Conservation (phyloP, 257 asterid genomes). For the Gentiana straminea region DNA sequence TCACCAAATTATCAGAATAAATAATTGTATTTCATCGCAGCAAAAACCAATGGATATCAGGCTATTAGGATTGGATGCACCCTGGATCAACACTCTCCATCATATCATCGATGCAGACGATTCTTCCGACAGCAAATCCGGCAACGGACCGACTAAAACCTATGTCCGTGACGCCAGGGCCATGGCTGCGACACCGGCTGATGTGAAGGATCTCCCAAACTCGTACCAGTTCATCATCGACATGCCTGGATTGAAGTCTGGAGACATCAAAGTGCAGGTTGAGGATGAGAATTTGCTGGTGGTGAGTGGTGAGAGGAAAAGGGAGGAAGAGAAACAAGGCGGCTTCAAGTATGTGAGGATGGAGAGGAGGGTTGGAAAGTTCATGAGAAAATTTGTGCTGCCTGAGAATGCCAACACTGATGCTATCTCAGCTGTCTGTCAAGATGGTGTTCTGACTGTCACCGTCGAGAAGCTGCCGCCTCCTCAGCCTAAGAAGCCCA, state of each 20-base stretch:
- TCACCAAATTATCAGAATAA: no score
- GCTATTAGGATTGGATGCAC: not conserved
- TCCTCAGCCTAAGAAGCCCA: conserved; percentile 80
- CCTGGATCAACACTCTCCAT: not conserved
- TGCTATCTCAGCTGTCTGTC: conserved; percentile 51
- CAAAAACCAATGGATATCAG: conserved; percentile 1
- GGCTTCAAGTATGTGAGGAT: conserved; percentile 49
- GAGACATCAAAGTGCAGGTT: conserved; percentile 62
- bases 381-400: conserved; percentile 66
- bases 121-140: conserved; percentile 16
- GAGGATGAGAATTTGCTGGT: conserved; percentile 52
- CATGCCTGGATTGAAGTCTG: conserved; percentile 73
- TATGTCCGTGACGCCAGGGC: conserved; percentile 70
- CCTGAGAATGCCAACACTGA: conserved; percentile 69
- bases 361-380: conserved; percentile 67
- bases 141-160: conserved; percentile 35
- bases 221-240: conserved; percentile 54
- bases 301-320: conserved; percentile 57
- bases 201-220: conserved; percentile 44
- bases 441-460: conserved; percentile 69
- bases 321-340: conserved; percentile 43
- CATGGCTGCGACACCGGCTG: conserved; percentile 78
- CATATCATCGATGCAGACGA: conserved; percentile 5
- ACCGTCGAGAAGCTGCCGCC: conserved; percentile 72
- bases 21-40: not conserved